These are phyloP conservation scores for Malus orientalis DNA, from an alignment of 306 rosid species.

Conservation along the genomic window DNA sequence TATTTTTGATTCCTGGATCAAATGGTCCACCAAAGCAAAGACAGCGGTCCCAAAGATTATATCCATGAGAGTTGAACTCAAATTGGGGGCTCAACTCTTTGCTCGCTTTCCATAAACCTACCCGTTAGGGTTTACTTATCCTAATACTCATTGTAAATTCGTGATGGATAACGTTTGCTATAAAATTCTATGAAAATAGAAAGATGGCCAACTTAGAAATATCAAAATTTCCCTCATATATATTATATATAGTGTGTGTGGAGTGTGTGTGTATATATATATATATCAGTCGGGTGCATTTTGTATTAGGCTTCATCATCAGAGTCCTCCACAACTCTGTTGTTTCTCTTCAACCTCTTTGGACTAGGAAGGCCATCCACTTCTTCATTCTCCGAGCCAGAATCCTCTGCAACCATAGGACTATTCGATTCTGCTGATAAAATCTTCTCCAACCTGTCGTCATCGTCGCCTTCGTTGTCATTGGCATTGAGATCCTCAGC, in stretches of 20 bases:
- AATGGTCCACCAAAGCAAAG: too few species aligned
- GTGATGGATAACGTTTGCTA: too few species aligned
- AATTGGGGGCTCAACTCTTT: too few species aligned
- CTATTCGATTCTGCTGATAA: slow-evolving; percentile 19
- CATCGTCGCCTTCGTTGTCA: slow-evolving; percentile 2
- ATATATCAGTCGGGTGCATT: neutral
- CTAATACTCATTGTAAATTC: too few species aligned
- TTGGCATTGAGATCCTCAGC: slow-evolving; percentile 7
- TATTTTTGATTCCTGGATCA: too few species aligned
- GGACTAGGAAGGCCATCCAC: slow-evolving; percentile 19
- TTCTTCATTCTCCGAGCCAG: slow-evolving; percentile 16
- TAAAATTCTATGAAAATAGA: neutral
- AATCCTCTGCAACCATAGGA: slow-evolving; percentile 18
- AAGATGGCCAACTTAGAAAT: neutral
- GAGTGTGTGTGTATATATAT: neutral
- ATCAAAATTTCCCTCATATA: neutral
- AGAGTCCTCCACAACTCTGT: slow-evolving; percentile 19
- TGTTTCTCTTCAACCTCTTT: slow-evolving; percentile 26
- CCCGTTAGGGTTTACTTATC: too few species aligned
- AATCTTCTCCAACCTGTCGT: slow-evolving; percentile 8
- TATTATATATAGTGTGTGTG: too few species aligned
- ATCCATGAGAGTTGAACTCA: too few species aligned
- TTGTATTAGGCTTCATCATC: slow-evolving; percentile 23
- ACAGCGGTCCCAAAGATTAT: too few species aligned
- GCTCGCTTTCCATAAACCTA: too few species aligned